Conservation (phyloP, 352 stramenopile species). For the Globisporangium paroecandrum region DNA sequence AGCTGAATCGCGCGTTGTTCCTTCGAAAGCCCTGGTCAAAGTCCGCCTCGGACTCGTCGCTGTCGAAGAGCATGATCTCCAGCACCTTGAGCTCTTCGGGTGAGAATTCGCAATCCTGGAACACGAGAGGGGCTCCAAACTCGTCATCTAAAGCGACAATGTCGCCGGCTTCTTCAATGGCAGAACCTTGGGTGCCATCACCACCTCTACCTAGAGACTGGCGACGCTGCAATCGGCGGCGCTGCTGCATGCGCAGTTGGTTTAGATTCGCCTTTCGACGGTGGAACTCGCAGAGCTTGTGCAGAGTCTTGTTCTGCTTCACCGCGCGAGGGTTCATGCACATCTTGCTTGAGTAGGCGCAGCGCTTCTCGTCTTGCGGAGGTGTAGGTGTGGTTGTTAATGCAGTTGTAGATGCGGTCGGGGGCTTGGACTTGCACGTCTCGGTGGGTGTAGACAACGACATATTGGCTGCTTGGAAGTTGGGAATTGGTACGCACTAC, state of each 20-base stretch:
- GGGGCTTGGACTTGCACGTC: background rate
- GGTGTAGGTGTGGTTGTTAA: background rate
- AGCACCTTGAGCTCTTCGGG: slow-evolving; percentile 14
- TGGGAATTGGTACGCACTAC: background rate
- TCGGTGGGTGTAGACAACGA: background rate
- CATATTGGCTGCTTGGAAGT: background rate
- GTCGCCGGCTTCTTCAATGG: background rate
- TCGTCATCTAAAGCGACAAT: background rate
- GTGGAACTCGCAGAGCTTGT: slow-evolving; percentile 55
- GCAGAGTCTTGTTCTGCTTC: slow-evolving; percentile 44
- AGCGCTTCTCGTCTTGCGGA: slow-evolving; percentile 20
- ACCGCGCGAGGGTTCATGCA: slow-evolving; percentile 38
- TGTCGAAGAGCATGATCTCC: slow-evolving; percentile 17
- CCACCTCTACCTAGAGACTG: background rate
- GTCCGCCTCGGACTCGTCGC: background rate
- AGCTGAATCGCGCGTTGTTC: background rate
- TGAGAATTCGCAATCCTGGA: slow-evolving; percentile 10
- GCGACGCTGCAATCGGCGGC: background rate
- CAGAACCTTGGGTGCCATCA: too few relatives aligned
- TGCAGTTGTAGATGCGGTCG: background rate
- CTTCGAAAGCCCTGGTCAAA: background rate
- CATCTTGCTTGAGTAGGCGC: slow-evolving; percentile 46
- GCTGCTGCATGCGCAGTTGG: slow-evolving; percentile 31
- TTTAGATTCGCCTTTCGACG: slow-evolving; percentile 48
- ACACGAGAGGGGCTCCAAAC: background rate